Conservation (phyloP, 2,329 filamentous ascomycete species). For the Fusarium subtropicale region DNA sequence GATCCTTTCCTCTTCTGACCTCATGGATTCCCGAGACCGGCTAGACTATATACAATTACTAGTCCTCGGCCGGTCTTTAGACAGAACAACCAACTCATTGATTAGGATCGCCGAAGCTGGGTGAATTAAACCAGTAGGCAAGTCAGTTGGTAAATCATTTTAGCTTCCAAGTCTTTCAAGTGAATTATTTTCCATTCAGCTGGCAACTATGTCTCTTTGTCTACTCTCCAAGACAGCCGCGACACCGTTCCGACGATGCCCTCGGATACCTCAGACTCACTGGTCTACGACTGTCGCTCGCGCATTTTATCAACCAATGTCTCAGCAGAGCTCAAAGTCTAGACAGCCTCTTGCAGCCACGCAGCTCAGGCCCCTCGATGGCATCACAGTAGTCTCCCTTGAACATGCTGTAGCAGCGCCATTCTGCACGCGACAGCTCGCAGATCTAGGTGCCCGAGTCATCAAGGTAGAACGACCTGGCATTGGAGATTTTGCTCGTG, state of each 20-base stretch:
- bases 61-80: neutral
- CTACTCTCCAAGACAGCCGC: neutral
- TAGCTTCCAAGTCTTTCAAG: neutral
- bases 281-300: neutral
- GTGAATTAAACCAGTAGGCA: neutral
- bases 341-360: neutral
- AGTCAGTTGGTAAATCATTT: neutral
- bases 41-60: neutral
- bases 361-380: constrained; percentile 46
- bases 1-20: neutral
- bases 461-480: constrained; percentile 66
- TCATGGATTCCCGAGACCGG: neutral
- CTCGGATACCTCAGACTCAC: neutral
- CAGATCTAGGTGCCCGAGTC: constrained; percentile 65
- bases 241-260: neutral
- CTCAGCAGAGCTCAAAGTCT: neutral
- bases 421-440: constrained; percentile 65
- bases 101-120: neutral
- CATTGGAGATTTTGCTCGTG: constrained; percentile 64
- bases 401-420: constrained; percentile 67
- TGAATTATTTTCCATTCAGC: neutral
- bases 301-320: neutral
- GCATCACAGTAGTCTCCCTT: constrained; percentile 63
- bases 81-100: neutral
- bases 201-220: neutral